Evolutionary conservation across 176 grass and related monocot genomes (phyloP).

Genomic region (Ensete ventricosum): DNA sequence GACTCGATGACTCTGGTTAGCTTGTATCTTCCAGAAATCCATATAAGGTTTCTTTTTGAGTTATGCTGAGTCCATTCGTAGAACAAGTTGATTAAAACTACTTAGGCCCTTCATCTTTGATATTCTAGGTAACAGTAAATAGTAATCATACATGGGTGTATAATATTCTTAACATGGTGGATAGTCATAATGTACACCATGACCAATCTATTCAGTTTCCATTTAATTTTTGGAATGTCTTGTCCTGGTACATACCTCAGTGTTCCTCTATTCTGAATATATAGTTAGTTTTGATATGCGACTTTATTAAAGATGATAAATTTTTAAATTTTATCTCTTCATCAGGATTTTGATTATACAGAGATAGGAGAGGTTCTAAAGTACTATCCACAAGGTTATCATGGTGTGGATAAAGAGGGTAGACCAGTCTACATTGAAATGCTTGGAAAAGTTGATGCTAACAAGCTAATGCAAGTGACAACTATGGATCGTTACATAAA

Average conservation of each 20-base stretch:
- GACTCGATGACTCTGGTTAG: no score
- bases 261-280: background rate
- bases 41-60: background rate
- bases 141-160: background rate
- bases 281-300: background rate
- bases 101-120: background rate
- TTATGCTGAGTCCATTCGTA: no score
- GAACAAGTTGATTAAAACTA: no score
- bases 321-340: conserved; percentile 17
- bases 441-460: conserved; percentile 72
- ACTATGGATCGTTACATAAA: conserved; percentile 79
- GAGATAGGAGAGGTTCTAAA: conserved; percentile 65
- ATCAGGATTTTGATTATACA: conserved; percentile 74
- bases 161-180: background rate
- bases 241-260: background rate
- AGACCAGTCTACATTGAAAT: conserved; percentile 86
- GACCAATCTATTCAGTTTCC: background rate
- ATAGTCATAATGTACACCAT: background rate
- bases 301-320: background rate
- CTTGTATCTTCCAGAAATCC: background rate
- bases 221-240: background rate
- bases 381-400: conserved; percentile 95
- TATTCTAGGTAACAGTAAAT: background rate
- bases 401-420: conserved; percentile 93
- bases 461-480: conserved; percentile 85